phyloP scores from a whole-genome alignment of 2,329 filamentous ascomycete species.

The Sporothrix brasiliensis region DNA sequence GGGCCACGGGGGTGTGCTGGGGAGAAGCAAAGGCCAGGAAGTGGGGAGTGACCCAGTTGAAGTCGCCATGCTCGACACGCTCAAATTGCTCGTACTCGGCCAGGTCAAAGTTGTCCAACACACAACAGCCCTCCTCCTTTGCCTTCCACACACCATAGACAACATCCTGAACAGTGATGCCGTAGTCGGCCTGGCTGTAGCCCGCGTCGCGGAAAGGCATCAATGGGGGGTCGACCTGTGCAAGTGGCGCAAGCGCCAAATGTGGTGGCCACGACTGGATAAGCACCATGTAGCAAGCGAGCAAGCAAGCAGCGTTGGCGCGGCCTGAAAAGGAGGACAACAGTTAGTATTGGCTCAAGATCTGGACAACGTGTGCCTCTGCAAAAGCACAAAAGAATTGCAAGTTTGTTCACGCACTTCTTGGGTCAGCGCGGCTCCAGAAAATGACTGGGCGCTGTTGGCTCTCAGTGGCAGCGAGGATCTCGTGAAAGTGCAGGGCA shows the following conservation, averaged over 20 bases:
- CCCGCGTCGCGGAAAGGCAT: constrained; percentile 99
- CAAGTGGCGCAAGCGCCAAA: constrained; percentile 89
- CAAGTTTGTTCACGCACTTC: constrained; percentile 63
- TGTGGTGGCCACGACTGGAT: constrained; percentile 98
- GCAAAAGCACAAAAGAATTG: not conserved
- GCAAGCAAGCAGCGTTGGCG: constrained; percentile 89
- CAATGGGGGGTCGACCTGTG: constrained; percentile 92
- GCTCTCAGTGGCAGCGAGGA: constrained; percentile 87
- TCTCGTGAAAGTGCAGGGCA: constrained; percentile 92
- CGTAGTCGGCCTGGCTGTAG: constrained; percentile 97
- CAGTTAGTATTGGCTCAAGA: constrained; percentile 37
- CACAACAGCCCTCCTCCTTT: constrained; percentile 91
- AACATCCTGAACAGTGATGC: constrained; percentile 92
- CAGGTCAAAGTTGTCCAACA: constrained; percentile 89
- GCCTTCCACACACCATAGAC: constrained; percentile 99
- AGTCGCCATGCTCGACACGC: constrained; percentile 96
- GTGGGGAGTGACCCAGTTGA: constrained; percentile 97
- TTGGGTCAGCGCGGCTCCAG: constrained; percentile 89
- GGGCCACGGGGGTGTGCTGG: constrained; percentile 74
- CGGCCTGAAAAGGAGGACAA: constrained; percentile 60
- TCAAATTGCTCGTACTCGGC: constrained; percentile 97
- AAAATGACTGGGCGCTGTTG: constrained; percentile 90
- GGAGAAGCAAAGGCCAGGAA: constrained; percentile 97
- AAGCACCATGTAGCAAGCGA: constrained; percentile 98
- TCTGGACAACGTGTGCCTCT: not conserved